Evolutionary conservation across 495 filamentous ascomycete genomes (phyloP).

Genomic region (Trichoderma erinaceum): DNA sequence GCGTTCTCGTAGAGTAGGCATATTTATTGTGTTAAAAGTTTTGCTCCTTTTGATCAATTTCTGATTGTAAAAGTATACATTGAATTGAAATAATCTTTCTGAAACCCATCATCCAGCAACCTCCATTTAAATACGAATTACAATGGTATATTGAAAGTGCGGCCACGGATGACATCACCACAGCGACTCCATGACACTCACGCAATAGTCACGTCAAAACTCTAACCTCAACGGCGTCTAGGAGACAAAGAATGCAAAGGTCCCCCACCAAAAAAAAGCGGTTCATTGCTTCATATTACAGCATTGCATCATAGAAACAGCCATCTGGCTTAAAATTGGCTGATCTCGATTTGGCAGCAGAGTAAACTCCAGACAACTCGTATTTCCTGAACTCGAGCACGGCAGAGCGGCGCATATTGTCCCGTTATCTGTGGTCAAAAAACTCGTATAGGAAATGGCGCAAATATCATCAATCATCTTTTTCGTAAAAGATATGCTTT

Average conservation of each 20-base stretch:
- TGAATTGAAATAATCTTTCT: neutral
- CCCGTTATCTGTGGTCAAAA: neutral
- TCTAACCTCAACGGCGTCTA: neutral
- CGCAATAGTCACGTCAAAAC: constrained; percentile 1
- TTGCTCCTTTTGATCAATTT: neutral
- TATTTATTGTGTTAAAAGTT: neutral
- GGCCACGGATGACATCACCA: neutral
- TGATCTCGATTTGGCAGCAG: too few relatives aligned
- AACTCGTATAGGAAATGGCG: neutral
- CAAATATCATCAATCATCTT: neutral
- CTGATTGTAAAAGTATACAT: neutral
- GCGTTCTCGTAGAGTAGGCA: neutral
- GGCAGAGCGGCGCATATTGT: neutral
- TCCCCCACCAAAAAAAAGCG: neutral
- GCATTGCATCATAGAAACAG: neutral
- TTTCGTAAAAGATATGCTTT: neutral
- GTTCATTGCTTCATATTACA: neutral
- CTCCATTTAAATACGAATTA: neutral
- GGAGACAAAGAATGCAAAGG: neutral
- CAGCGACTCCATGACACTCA: neutral
- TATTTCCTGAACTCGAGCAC: neutral
- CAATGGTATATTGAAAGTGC: too few relatives aligned
- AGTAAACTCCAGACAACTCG: too few relatives aligned
- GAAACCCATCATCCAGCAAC: neutral
- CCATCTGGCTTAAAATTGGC: neutral